Base-by-base conservation (phyloP, 139 green algal species). In the Chlorella vulgaris region DNA sequence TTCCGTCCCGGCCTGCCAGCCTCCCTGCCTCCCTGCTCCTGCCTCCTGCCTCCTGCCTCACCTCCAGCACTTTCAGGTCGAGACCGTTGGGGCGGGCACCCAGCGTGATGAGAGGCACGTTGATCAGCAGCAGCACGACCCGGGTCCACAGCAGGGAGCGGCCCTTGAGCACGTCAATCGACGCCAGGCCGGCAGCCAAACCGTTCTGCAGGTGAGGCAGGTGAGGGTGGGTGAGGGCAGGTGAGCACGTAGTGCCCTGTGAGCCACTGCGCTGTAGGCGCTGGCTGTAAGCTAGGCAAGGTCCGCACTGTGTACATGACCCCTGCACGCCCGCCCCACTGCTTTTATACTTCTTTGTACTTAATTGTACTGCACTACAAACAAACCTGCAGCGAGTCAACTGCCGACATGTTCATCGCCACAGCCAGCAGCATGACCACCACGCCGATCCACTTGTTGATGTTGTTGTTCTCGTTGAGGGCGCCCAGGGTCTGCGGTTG, bases 381-480 rank as follows among this genome's bases (percentile, higher is more conserved):
- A 10, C 75, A 1, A 38, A 81, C 75, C 84, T 93, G 89, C 42
- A 93, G 62, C 26, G 71, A 90, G 82, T 97, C 93, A 24, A 97
- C 81, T 0, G 90, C 91, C 0, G 70, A 86, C 67, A 91, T 86
- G 83, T 91, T 94, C 93, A 97, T 96, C 74, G 83, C 91, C 60
- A 90, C 78, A 1, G 93, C 86, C 55, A 94, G 82, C 13, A 95
- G 60, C 7, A 92, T 80, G 0, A 83, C 69, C 13, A 94, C 55
- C 21, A 93, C 85, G 35, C 91, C 87, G 5, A 94, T 70, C 88
- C 87, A 92, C 36, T 81, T 86, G 36, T 51, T n/a, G 51, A 90
- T 61, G 55, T 69, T 40, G 47, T 61, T 58, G 60, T 51, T 58
- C n/a, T 68, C 53, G 53, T 75, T 10, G 7, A 39, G 24, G 24